phyloP scores from a whole-genome alignment of 2,329 filamentous ascomycete species.

The Penicillium sp. region DNA sequence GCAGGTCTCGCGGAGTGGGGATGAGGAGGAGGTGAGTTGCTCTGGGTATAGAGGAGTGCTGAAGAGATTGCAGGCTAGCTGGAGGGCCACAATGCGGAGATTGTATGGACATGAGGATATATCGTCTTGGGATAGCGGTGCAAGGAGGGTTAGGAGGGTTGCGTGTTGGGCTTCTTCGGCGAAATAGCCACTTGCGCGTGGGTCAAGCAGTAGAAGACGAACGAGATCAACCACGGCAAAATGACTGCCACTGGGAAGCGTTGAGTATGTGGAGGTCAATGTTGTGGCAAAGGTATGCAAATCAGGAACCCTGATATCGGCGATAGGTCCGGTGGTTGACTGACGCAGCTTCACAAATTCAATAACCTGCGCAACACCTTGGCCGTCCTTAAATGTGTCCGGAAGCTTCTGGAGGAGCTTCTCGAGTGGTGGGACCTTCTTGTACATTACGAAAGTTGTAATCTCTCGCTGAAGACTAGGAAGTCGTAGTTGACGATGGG shows the following conservation, averaged over 20 bases:
- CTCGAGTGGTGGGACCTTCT: slow-evolving; percentile 75
- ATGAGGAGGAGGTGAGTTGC: slow-evolving; percentile 55
- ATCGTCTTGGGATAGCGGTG: slow-evolving; percentile 49
- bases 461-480: slow-evolving; percentile 66
- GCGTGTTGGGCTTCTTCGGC: slow-evolving; percentile 68
- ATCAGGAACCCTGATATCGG: slow-evolving; percentile 68
- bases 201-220: slow-evolving; percentile 71
- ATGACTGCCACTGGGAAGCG: slow-evolving; percentile 62
- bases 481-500: slow-evolving; percentile 68
- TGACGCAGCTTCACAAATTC: slow-evolving; percentile 64
- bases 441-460: slow-evolving; percentile 68
- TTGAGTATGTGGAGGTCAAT: slow-evolving; percentile 54
- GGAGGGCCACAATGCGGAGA: slow-evolving; percentile 76
- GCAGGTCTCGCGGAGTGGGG: slow-evolving; percentile 55
- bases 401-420: slow-evolving; percentile 82
- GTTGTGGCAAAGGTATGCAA: slow-evolving; percentile 64
- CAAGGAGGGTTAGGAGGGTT: slow-evolving; percentile 59
- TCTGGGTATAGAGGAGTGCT: slow-evolving; percentile 69
- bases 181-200: slow-evolving; percentile 76
- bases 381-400: slow-evolving; percentile 51
- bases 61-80: slow-evolving; percentile 84
- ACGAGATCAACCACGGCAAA: slow-evolving; percentile 87
- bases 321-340: slow-evolving; percentile 53
- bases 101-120: slow-evolving; percentile 69
- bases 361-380: slow-evolving; percentile 63